These are phyloP conservation scores for Ustilaginoidea virens DNA, from an alignment of 2,329 filamentous ascomycete genomes.

Conservation along the genomic window DNA sequence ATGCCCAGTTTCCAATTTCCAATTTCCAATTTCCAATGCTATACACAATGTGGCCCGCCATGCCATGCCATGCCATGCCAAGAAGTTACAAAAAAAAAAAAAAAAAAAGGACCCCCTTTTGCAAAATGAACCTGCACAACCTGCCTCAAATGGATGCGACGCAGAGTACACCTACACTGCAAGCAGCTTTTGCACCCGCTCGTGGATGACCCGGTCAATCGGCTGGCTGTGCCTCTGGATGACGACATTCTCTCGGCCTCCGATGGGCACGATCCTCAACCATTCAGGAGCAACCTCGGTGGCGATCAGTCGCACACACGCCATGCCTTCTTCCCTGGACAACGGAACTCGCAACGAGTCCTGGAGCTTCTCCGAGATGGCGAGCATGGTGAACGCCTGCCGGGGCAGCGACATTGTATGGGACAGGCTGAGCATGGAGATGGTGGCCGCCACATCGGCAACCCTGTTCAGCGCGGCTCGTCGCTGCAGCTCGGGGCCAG, in stretches of 20 bases:
- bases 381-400: conserved; percentile 49
- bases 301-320: conserved; percentile 35
- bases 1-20: no score
- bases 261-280: conserved; percentile 35
- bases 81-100: no score
- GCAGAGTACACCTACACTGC: conserved; percentile 9
- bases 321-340: conserved; percentile 33
- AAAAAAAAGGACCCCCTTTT: no score
- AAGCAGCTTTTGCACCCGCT: conserved; percentile 20
- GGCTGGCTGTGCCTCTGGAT: conserved; percentile 30
- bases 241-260: conserved; percentile 40
- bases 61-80: no score
- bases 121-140: no score
- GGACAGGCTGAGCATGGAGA: conserved; percentile 49
- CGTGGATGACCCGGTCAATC: conserved; percentile 20
- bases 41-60: no score
- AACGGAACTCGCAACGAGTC: conserved; percentile 48
- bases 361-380: conserved; percentile 46
- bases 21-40: no score
- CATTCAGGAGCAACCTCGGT: conserved; percentile 40
- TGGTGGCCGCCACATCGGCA: conserved; percentile 50
- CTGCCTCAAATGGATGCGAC: no score
- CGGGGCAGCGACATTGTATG: conserved; percentile 32
- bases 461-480: conserved; percentile 51
- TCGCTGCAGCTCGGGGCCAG: conserved; percentile 41